Base-by-base conservation (phyloP, 2,329 filamentous ascomycete genomes). In the Neonectria ditissima region DNA sequence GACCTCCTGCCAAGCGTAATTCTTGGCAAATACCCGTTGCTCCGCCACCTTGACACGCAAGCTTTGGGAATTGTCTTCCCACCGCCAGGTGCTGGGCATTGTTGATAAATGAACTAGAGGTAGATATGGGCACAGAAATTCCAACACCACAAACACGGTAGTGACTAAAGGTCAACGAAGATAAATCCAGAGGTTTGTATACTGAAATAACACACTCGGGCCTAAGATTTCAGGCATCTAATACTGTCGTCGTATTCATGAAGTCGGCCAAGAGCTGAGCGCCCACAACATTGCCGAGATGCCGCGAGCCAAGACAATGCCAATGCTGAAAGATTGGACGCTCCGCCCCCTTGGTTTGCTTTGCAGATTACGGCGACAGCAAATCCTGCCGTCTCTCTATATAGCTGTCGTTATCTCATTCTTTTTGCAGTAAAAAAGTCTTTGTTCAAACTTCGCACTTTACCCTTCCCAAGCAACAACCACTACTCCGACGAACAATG, bases 271-370 rank as follows among this genome's bases (percentile, higher is more conserved):
- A 58, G 59, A 24, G 32, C 37, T 20, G 10, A 26, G 52, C 41
- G 28, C 9, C 45, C 54, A 48, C 50, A 58, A 26, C 37, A 28
- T 14, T 62, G 59, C 59, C 59, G 59, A 62, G 26, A 47, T 54
- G 32, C 59, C 59, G 59, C 39, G 8, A 50, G 59, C 59, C 59
- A 62, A 62, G 59, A 39, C 54, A 54, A 48, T 55, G 59, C 59
- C 53, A 44, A 34, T 52, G 37, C 59, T 26, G 10, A 18, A 44
- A 22, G n/a, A 24, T 26, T 47, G 41, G 30, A 32, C 41, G 26
- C 50, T 54, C 34, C 30, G 14, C 51, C 51, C 58, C 50, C 22
- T 45, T 45, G 18, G 41, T 52, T 28, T 50, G 44, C 39, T 41
- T 16, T 24, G 34, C 30, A 47, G 52, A 48, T 37, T 37, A 39